phyloP scores from a whole-genome alignment of 2,329 filamentous ascomycete species.

The Cryphonectria parasitica region DNA sequence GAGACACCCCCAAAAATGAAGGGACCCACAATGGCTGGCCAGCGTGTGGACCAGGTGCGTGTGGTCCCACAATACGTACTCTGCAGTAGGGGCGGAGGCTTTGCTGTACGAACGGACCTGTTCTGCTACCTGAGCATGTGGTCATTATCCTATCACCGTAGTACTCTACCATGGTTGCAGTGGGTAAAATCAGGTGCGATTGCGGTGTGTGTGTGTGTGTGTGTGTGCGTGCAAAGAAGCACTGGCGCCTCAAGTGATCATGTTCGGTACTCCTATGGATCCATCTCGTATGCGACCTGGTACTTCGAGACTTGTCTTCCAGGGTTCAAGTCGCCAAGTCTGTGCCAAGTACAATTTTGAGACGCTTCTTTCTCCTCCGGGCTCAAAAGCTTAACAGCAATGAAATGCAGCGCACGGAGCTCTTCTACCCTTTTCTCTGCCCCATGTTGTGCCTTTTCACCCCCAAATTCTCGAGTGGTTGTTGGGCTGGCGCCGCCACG shows the following conservation, averaged over 20 bases:
- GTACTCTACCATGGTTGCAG: background rate
- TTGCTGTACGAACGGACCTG: background rate
- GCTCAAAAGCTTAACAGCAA: background rate
- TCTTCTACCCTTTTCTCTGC: background rate
- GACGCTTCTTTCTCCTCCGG: conserved; percentile 18
- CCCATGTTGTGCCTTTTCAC: background rate
- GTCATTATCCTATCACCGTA: background rate
- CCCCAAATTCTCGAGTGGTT: background rate
- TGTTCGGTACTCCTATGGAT: background rate
- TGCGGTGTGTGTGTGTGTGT: background rate
- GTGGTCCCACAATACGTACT: background rate
- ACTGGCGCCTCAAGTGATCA: background rate
- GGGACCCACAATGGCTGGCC: background rate
- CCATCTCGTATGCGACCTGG: conserved; percentile 7
- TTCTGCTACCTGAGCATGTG: background rate
- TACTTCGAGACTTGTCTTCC: conserved; percentile 24
- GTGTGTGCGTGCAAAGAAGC: background rate
- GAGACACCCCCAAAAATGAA: background rate
- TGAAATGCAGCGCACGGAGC: background rate
- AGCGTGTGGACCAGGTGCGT: background rate
- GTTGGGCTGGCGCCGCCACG: background rate
- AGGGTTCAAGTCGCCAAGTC: conserved; percentile 20
- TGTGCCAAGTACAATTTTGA: conserved; percentile 23
- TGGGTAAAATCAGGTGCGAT: background rate
- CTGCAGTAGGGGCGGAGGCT: background rate